Conservation (phyloP, 208 protist species). For the Acanthamoeba castellanii region DNA sequence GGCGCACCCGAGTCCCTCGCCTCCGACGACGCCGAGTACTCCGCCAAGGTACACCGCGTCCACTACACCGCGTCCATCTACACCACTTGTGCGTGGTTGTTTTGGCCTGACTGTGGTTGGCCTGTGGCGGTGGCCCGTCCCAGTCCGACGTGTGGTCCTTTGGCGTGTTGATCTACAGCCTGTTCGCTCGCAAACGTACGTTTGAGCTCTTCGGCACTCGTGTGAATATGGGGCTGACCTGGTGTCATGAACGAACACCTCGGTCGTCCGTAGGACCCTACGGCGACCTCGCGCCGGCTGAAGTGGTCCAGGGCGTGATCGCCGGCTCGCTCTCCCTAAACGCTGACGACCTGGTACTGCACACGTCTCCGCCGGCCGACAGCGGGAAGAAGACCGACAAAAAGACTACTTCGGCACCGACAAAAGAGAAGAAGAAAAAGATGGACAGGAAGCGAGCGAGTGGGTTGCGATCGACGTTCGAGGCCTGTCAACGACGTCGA, state of each 20-base stretch:
- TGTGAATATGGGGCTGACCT: background rate
- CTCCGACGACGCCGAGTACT: slow-evolving; percentile 7
- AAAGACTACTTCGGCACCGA: too few species aligned
- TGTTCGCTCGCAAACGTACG: slow-evolving; percentile 58
- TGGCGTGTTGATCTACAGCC: slow-evolving; percentile 64
- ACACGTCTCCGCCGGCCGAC: background rate
- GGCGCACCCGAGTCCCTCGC: background rate
- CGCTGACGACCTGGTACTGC: background rate
- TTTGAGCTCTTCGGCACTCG: background rate
- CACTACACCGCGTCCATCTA: background rate
- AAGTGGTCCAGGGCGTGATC: background rate
- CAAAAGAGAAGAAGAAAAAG: background rate
- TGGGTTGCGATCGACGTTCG: background rate
- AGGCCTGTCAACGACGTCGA: background rate
- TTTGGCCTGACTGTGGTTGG: too few species aligned
- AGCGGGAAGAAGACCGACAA: background rate
- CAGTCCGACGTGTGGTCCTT: slow-evolving; percentile 65
- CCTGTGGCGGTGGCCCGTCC: background rate
- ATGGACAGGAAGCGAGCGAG: background rate
- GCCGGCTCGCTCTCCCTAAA: background rate
- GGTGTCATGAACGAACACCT: background rate
- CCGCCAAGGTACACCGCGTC: background rate
- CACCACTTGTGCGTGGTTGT: background rate
- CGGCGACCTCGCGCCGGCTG: background rate
- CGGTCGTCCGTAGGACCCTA: background rate